phyloP scores from a whole-genome alignment of 2,329 filamentous ascomycete genomes.

The Aspergillus sp. region DNA sequence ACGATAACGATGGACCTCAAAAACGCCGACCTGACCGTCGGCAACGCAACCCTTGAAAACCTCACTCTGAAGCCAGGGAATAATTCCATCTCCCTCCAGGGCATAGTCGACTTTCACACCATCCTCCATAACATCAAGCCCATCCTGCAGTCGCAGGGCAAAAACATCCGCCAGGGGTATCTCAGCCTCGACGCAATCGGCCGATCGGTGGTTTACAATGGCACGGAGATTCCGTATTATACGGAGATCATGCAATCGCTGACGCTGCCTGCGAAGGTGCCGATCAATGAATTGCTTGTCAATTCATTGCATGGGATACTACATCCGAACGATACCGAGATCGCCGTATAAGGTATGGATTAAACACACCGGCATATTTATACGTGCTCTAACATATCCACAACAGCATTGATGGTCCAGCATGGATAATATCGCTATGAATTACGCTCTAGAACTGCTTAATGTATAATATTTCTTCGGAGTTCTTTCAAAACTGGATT shows the following conservation, averaged over 20 bases:
- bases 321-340: background rate
- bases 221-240: constrained; percentile 18
- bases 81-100: constrained; percentile 18
- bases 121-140: constrained; percentile 13
- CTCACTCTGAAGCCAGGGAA: constrained; percentile 19
- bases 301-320: constrained; percentile 13
- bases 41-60: constrained; percentile 16
- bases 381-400: too few species aligned
- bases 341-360: too few species aligned
- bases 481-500: too few species aligned
- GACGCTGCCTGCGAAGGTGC: constrained; percentile 13
- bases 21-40: constrained; percentile 16
- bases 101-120: constrained; percentile 14
- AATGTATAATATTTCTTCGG: too few species aligned
- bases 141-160: constrained; percentile 16
- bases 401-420: too few species aligned
- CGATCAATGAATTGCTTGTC: constrained; percentile 14
- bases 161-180: constrained; percentile 5
- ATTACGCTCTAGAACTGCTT: too few species aligned
- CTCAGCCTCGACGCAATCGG: constrained; percentile 11
- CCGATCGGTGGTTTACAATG: constrained; percentile 12
- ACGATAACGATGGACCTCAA: constrained; percentile 20
- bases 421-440: too few species aligned
- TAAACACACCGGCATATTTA: too few species aligned
- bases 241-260: constrained; percentile 16